These are phyloP conservation scores for Monilinia laxa DNA, from an alignment of 2,329 filamentous ascomycete species.

Conservation along the genomic window DNA sequence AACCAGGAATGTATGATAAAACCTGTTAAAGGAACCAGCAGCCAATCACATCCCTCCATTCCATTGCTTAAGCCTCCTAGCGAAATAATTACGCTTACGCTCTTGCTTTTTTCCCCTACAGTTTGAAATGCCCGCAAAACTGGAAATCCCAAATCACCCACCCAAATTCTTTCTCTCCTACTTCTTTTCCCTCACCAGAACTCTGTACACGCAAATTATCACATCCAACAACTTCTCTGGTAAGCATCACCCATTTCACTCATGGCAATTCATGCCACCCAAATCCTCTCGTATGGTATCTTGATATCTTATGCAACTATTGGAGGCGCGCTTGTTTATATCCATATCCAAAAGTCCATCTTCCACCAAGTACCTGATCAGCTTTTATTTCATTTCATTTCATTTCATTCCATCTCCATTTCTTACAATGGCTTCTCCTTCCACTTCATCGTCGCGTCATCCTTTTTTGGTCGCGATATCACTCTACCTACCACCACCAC, in stretches of 20 bases:
- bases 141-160: slow-evolving; percentile 8
- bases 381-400: background rate
- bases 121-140: slow-evolving; percentile 16
- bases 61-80: background rate
- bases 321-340: background rate
- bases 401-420: background rate
- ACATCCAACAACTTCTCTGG: slow-evolving; percentile 12
- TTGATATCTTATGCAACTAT: background rate
- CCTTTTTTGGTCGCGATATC: slow-evolving; percentile 9
- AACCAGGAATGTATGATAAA: slow-evolving; percentile 6
- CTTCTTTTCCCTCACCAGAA: slow-evolving; percentile 20
- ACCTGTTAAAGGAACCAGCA: background rate
- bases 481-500: background rate
- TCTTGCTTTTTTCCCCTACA: slow-evolving; percentile 16
- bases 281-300: background rate
- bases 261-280: too few species aligned
- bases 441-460: slow-evolving; percentile 18
- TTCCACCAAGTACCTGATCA: background rate
- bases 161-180: slow-evolving; percentile 15
- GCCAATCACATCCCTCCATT: background rate
- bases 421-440: slow-evolving; percentile 19
- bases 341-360: background rate
- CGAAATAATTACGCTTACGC: too few species aligned
- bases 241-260: background rate
- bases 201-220: slow-evolving; percentile 18